A percentile compares a stretch with the other conserved stretches of the same genome.
These are phyloP conservation scores for Boletales sp. DNA, from an alignment of 768 basidiomycete species.

Conservation along the genomic window DNA sequence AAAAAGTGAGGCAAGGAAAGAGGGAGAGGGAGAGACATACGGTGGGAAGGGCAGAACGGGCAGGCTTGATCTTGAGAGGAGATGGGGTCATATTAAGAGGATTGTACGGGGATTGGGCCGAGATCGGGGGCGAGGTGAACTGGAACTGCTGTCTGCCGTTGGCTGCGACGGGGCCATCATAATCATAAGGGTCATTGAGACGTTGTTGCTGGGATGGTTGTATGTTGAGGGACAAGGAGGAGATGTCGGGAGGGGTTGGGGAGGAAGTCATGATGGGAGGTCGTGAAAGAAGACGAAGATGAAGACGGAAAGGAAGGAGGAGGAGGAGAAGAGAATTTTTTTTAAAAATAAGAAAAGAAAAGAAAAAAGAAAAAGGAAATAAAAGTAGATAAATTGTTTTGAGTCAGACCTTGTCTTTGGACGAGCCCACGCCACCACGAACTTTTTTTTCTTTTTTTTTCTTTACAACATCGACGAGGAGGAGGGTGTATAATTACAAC, in stretches of 20 bases:
- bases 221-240: constrained; percentile 68
- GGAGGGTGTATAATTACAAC: background rate
- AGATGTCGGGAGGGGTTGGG: constrained; percentile 67
- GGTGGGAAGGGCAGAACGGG: constrained; percentile 66
- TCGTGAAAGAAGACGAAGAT: constrained; percentile 23
- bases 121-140: constrained; percentile 58
- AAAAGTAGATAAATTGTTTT: too few species aligned
- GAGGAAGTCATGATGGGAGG: constrained; percentile 68
- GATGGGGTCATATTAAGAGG: constrained; percentile 60
- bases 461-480: too few species aligned
- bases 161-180: constrained; percentile 55
- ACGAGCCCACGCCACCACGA: too few species aligned
- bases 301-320: constrained; percentile 24
- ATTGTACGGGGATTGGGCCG: constrained; percentile 46
- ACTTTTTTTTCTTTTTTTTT: too few species aligned
- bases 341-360: too few species aligned
- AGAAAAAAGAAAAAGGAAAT: too few species aligned
- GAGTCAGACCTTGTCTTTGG: too few species aligned
- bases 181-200: constrained; percentile 85
- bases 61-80: constrained; percentile 71
- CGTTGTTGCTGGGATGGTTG: constrained; percentile 70
- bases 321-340: constrained; percentile 6
- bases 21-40: constrained; percentile 43
- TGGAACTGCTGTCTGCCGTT: constrained; percentile 61
- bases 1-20: constrained; percentile 21